These are phyloP conservation scores for Chlorella sp. DNA, from an alignment of 139 green algal species.

Conservation along the genomic window DNA sequence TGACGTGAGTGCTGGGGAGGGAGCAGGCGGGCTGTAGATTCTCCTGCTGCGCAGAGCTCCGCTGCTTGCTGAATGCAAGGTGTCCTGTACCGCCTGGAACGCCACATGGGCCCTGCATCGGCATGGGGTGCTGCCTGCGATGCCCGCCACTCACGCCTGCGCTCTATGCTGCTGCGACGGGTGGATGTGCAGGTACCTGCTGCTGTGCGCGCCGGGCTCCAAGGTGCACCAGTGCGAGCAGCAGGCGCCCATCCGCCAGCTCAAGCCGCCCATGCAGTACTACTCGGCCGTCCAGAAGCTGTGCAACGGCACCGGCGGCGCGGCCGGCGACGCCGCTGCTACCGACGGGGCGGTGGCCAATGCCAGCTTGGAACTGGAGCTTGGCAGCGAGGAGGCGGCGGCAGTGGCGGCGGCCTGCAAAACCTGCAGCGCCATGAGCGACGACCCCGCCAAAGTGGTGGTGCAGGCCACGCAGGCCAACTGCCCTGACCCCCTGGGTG, in stretches of 20 bases:
- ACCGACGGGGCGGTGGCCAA: too few species aligned
- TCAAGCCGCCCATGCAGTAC: slow-evolving; percentile 7
- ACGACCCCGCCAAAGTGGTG: neutral
- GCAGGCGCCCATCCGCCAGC: neutral
- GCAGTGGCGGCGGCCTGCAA: neutral
- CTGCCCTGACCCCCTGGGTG: slow-evolving; percentile 26
- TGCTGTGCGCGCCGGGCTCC: slow-evolving; percentile 19
- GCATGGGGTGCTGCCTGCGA: too few species aligned
- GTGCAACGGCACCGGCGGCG: neutral
- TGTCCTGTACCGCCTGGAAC: too few species aligned
- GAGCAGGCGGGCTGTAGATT: too few species aligned
- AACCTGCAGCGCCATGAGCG: neutral
- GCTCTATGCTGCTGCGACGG: too few species aligned
- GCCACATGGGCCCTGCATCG: too few species aligned
- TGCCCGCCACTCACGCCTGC: too few species aligned
- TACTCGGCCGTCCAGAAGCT: neutral
- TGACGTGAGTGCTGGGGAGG: neutral
- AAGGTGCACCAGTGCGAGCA: neutral
- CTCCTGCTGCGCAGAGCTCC: neutral
- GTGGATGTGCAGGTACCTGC: slow-evolving; percentile 32
- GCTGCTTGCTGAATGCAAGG: too few species aligned
- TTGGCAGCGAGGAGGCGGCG: too few species aligned
- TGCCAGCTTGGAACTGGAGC: too few species aligned
- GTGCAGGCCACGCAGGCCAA: slow-evolving; percentile 21
- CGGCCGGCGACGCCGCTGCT: neutral